Evolutionary conservation across 768 basidiomycete genomes (phyloP).

Genomic region (Kwoniella europaea): DNA sequence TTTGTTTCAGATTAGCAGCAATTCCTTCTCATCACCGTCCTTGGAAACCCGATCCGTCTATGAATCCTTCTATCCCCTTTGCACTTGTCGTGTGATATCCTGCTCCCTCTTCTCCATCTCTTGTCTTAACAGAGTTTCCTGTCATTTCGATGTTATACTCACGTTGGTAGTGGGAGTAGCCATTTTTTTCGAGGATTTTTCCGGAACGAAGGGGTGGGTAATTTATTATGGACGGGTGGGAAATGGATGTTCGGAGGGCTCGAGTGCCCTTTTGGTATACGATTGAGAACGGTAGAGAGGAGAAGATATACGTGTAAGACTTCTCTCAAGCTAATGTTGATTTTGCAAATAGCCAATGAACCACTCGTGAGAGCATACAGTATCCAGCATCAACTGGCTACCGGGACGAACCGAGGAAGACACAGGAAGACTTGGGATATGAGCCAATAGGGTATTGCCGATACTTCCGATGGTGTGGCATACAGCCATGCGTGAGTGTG

Average conservation of each 20-base stretch:
- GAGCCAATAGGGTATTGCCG: slow-evolving; percentile 22
- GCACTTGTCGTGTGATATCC: neutral
- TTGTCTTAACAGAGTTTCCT: neutral
- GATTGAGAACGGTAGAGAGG: neutral
- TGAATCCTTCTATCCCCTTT: neutral
- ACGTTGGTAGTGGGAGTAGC: slow-evolving; percentile 46
- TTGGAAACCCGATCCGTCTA: neutral
- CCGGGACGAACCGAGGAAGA: slow-evolving; percentile 19
- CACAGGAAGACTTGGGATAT: neutral
- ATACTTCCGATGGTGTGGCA: slow-evolving; percentile 28
- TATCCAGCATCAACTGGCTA: neutral
- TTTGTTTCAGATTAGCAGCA: too few relatives aligned
- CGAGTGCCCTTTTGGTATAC: slow-evolving; percentile 19
- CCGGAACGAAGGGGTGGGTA: neutral
- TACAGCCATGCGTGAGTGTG: slow-evolving; percentile 5
- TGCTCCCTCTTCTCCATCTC: neutral
- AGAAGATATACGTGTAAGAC: neutral
- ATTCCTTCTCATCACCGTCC: slow-evolving; percentile 1
- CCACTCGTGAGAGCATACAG: slow-evolving; percentile 14
- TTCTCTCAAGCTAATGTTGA: neutral
- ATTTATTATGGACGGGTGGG: neutral
- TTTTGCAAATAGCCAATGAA: slow-evolving; percentile 7
- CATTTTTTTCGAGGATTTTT: slow-evolving; percentile 29
- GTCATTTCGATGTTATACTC: slow-evolving; percentile 16
- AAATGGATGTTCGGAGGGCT: slow-evolving; percentile 12